These are phyloP conservation scores for Spathaspora sp. DNA, from an alignment of 1,139 yeast species.

Conservation along the genomic window DNA sequence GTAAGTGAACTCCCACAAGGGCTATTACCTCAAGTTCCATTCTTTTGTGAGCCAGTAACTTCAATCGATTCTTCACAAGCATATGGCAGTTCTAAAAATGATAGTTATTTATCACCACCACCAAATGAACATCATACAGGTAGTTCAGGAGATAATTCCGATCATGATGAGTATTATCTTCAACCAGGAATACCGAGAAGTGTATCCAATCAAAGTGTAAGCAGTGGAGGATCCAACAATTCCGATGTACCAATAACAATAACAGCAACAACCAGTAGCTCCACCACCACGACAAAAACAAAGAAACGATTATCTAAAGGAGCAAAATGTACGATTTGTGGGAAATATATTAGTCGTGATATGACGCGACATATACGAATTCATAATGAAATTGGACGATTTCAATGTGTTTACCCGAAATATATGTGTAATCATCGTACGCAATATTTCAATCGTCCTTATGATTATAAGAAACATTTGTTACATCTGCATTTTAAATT, in stretches of 20 bases:
- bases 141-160: slow-evolving; percentile 5
- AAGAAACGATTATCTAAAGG: slow-evolving; percentile 38
- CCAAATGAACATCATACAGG: not conserved
- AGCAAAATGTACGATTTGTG: slow-evolving; percentile 41
- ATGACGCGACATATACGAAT: slow-evolving; percentile 47
- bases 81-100: not conserved
- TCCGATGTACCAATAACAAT: slow-evolving; percentile 5
- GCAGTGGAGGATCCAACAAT: slow-evolving; percentile 15
- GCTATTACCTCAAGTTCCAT: not conserved
- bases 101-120: slow-evolving; percentile 4
- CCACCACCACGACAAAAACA: slow-evolving; percentile 12
- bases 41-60: not conserved
- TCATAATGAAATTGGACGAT: slow-evolving; percentile 48
- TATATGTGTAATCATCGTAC: slow-evolving; percentile 45
- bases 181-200: slow-evolving; percentile 17
- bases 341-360: slow-evolving; percentile 44
- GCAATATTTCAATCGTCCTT: slow-evolving; percentile 47
- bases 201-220: slow-evolving; percentile 26
- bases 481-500: slow-evolving; percentile 46
- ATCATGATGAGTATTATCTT: slow-evolving; percentile 1
- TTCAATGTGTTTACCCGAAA: slow-evolving; percentile 46
- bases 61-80: not conserved
- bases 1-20: not conserved
- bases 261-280: slow-evolving; percentile 2
- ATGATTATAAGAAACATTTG: slow-evolving; percentile 49